Conservation (phyloP, 306 rosid genomes). For the Prunus campanulata region DNA sequence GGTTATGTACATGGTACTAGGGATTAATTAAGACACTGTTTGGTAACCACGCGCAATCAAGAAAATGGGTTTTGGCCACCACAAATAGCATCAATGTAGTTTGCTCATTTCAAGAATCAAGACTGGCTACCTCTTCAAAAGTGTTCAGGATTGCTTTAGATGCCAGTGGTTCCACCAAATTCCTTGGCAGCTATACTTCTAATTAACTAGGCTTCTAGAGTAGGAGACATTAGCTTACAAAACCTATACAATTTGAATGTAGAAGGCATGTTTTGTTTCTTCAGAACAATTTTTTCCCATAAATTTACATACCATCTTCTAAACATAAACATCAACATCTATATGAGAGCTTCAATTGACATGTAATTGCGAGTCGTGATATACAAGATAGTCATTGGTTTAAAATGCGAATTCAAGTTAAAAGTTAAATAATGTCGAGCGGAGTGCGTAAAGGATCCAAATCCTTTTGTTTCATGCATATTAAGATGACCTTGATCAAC, state of each 20-base stretch:
- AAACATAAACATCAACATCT: too few relatives aligned
- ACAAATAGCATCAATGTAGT: slow-evolving; percentile 10
- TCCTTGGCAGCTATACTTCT: background rate
- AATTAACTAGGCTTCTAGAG: too few relatives aligned
- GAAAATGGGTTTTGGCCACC: slow-evolving; percentile 7
- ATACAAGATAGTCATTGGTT: too few relatives aligned
- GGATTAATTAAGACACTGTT: slow-evolving; percentile 6
- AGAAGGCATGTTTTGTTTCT: background rate
- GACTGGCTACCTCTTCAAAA: background rate
- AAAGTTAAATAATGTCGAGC: too few relatives aligned
- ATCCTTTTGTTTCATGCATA: too few relatives aligned
- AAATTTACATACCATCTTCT: background rate
- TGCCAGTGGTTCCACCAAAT: background rate
- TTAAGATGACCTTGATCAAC: too few relatives aligned
- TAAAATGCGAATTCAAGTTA: too few relatives aligned
- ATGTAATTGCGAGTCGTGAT: too few relatives aligned
- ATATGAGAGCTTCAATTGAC: too few relatives aligned
- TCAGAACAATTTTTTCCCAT: background rate
- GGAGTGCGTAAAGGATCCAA: too few relatives aligned
- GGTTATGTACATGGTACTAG: slow-evolving; percentile 9
- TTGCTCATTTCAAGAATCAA: slow-evolving; percentile 4
- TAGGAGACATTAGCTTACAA: slow-evolving; percentile 1
- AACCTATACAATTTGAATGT: background rate
- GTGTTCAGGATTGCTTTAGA: background rate
- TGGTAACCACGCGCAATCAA: background rate